These are phyloP conservation scores for Quercus mongolica DNA, from an alignment of 306 rosid species.

Conservation along the genomic window DNA sequence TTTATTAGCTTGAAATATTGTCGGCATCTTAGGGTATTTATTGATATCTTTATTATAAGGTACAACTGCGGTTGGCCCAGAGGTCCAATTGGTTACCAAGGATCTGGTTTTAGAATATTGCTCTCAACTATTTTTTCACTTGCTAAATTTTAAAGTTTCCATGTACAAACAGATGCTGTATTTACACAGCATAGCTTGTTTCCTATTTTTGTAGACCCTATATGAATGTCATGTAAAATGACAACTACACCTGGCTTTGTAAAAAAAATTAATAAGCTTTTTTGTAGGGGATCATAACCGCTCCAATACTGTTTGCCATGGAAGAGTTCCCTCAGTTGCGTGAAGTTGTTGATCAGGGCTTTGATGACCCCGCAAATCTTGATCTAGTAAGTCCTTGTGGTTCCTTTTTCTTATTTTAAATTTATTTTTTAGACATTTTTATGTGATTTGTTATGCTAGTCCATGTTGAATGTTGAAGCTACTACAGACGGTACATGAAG, in stretches of 20 bases:
- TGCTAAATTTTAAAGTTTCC: neutral
- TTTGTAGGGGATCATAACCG: conserved; percentile 87
- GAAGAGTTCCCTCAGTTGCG: conserved; percentile 93
- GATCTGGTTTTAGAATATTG: neutral
- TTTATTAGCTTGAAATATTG: neutral
- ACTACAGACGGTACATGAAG: neutral
- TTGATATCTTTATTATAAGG: neutral
- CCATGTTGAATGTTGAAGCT: neutral
- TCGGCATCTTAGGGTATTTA: neutral
- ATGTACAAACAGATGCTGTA: neutral
- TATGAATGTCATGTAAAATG: neutral
- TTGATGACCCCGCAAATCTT: conserved; percentile 71
- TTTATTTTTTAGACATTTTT: neutral
- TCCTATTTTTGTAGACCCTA: neutral
- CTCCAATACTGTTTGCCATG: conserved; percentile 91
- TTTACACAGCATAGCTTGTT: neutral
- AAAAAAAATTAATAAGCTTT: neutral
- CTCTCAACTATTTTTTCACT: neutral
- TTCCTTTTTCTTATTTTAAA: neutral
- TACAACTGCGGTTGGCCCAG: neutral
- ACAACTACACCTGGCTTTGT: neutral
- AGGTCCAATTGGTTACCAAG: neutral
- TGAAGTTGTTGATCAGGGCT: conserved; percentile 59
- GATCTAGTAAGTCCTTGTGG: conserved; percentile 58
- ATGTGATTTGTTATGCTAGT: conserved; percentile 9